A percentile compares a stretch with the other conserved stretches of the same genome.
These are phyloP conservation scores for Cicer yamashitae DNA, from an alignment of 306 rosid genomes.

Conservation along the genomic window DNA sequence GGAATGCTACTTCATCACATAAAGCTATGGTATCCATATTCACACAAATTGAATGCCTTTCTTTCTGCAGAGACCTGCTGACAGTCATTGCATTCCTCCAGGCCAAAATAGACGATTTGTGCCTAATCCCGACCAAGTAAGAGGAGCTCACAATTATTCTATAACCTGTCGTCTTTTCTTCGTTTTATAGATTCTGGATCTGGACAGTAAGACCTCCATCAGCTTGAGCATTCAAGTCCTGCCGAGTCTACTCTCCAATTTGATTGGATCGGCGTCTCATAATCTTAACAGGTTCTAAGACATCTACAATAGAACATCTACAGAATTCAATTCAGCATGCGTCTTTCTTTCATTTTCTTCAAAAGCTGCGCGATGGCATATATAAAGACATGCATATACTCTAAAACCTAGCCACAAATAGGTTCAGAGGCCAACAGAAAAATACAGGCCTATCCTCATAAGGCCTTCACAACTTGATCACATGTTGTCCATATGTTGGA, in stretches of 20 bases:
- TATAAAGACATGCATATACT: conserved; percentile 26
- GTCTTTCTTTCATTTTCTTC: conserved; percentile 33
- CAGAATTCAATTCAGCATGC: conserved; percentile 33
- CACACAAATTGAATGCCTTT: conserved; percentile 17
- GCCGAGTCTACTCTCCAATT: conserved; percentile 31
- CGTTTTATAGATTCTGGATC: conserved; percentile 15
- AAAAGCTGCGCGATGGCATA: conserved; percentile 26
- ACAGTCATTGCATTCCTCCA: conserved; percentile 3
- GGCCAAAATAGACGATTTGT: neutral
- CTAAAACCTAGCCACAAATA: conserved; percentile 20
- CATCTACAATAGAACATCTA: conserved; percentile 17
- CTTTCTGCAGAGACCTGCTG: conserved; percentile 16
- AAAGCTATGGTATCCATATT: neutral
- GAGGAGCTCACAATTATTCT: neutral
- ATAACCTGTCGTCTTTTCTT: neutral
- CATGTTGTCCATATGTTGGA: conserved; percentile 40
- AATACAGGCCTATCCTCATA: conserved; percentile 27
- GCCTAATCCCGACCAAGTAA: neutral
- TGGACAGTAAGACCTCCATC: conserved; percentile 28
- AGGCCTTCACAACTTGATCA: conserved; percentile 47
- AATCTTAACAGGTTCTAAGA: neutral
- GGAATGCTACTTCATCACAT: neutral
- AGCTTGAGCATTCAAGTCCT: conserved; percentile 28
- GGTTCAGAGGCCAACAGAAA: conserved; percentile 31
- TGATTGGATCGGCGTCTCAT: conserved; percentile 26